Percentiles rank a stretch among this genome's conserved stretches.
These are phyloP conservation scores for Populus trichocarpa DNA, from an alignment of 441 rosid genomes.

Conservation along the genomic window DNA sequence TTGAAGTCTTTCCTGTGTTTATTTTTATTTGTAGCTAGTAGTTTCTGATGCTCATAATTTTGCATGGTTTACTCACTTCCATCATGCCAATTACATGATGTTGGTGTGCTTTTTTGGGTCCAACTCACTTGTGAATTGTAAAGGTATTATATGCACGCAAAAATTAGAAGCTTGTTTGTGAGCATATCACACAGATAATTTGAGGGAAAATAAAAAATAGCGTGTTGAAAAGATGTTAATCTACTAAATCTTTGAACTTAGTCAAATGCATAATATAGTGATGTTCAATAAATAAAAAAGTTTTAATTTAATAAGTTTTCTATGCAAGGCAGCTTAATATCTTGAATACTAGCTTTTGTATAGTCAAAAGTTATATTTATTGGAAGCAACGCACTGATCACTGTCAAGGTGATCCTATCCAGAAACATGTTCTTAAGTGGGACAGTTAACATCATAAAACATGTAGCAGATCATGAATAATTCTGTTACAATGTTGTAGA, in stretches of 20 bases:
- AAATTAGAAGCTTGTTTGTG: not conserved
- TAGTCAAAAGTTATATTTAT: not conserved
- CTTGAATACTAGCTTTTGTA: not conserved
- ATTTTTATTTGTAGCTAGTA: not conserved
- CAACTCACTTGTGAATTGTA: not conserved
- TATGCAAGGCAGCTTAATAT: not conserved
- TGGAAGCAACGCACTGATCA: not conserved
- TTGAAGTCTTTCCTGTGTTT: not conserved
- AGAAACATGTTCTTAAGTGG: not conserved
- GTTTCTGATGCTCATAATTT: not conserved
- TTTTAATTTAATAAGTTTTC: not conserved
- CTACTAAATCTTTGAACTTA: not conserved
- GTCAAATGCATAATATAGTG: not conserved
- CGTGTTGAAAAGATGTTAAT: not conserved
- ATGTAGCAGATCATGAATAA: not conserved
- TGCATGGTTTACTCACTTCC: not conserved
- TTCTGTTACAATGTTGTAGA: not conserved
- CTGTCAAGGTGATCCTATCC: not conserved
- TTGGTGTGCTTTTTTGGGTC: not conserved
- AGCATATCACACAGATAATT: not conserved
- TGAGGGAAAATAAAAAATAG: not conserved
- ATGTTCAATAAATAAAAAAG: not conserved
- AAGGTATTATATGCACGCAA: not conserved
- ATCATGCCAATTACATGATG: not conserved
- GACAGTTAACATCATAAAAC: not conserved